Conservation (phyloP, 495 filamentous ascomycete species). For the Trichoderma parareesei region DNA sequence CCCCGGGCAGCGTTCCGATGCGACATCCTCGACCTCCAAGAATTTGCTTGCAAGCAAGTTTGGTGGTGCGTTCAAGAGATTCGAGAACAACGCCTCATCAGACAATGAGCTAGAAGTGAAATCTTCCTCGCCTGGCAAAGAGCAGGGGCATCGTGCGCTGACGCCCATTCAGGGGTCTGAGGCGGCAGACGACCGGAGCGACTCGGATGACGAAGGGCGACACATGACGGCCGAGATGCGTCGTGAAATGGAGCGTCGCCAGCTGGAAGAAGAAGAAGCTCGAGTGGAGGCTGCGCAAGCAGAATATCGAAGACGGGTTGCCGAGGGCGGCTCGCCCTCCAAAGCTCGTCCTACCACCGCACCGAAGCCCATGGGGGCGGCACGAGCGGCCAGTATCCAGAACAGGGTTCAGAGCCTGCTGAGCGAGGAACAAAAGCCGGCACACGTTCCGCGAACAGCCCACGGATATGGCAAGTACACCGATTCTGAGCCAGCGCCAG, state of each 20-base stretch:
- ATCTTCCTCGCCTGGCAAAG: conserved; percentile 48
- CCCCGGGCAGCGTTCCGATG: not conserved
- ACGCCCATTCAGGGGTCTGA: conserved; percentile 74
- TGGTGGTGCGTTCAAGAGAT: conserved; percentile 90
- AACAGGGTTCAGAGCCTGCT: conserved; percentile 80
- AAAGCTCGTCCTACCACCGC: conserved; percentile 15
- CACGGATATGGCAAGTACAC: conserved; percentile 85
- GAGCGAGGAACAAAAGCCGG: conserved; percentile 60
- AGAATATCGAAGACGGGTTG: conserved; percentile 74
- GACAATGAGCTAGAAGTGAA: conserved; percentile 35
- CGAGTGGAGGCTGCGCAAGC: conserved; percentile 89
- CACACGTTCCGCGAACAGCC: conserved; percentile 59
- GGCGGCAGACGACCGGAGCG: conserved; percentile 58
- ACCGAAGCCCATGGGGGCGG: conserved; percentile 45
- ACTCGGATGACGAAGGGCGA: conserved; percentile 51
- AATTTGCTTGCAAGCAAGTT: conserved; percentile 84
- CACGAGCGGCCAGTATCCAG: conserved; percentile 73
- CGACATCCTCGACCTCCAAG: conserved; percentile 62
- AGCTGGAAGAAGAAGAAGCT: conserved; percentile 81
- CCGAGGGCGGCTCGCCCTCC: conserved; percentile 47
- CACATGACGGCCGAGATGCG: conserved; percentile 83
- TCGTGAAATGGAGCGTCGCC: conserved; percentile 77
- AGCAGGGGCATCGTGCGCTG: conserved; percentile 44
- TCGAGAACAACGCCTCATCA: conserved; percentile 58
- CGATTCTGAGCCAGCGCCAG: conserved; percentile 32